phyloP scores from a whole-genome alignment of 1,284 basidiomycete species.

The Melanopsichium pennsylvanicum region DNA sequence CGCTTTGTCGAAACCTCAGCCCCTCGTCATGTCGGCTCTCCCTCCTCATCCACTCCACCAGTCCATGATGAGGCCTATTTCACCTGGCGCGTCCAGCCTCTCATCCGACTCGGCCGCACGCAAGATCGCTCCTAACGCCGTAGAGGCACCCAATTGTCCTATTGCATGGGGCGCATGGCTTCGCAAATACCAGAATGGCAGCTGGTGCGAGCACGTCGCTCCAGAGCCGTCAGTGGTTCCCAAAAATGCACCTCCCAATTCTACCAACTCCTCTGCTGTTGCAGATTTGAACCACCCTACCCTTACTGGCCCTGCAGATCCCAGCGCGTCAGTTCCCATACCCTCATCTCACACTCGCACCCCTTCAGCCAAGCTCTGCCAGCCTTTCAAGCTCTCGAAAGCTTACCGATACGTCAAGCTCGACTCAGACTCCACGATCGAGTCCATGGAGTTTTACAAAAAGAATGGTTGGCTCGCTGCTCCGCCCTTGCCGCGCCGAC shows the following conservation, averaged over 20 bases:
- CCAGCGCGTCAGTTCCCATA: neutral
- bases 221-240: neutral
- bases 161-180: slow-evolving; percentile 38
- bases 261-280: neutral
- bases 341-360: neutral
- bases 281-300: neutral
- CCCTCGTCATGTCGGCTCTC: slow-evolving; percentile 12
- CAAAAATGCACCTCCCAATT: neutral
- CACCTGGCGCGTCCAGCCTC: slow-evolving; percentile 18
- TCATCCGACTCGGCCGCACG: slow-evolving; percentile 20
- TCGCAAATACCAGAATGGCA: slow-evolving; percentile 31
- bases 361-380: slow-evolving; percentile 9
- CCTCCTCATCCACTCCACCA: slow-evolving; percentile 17
- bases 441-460: slow-evolving; percentile 30
- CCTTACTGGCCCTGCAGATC: neutral
- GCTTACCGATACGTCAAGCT: slow-evolving; percentile 31
- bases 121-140: slow-evolving; percentile 29
- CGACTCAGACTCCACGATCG: slow-evolving; percentile 13
- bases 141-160: slow-evolving; percentile 23
- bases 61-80: slow-evolving; percentile 15
- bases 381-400: slow-evolving; percentile 1
- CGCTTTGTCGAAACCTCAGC: neutral
- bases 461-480: slow-evolving; percentile 47
- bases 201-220: slow-evolving; percentile 16
- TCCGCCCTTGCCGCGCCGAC: slow-evolving; percentile 26